Evolutionary conservation across 1,284 basidiomycete genomes (phyloP).

Genomic region (Irpex lacteus): DNA sequence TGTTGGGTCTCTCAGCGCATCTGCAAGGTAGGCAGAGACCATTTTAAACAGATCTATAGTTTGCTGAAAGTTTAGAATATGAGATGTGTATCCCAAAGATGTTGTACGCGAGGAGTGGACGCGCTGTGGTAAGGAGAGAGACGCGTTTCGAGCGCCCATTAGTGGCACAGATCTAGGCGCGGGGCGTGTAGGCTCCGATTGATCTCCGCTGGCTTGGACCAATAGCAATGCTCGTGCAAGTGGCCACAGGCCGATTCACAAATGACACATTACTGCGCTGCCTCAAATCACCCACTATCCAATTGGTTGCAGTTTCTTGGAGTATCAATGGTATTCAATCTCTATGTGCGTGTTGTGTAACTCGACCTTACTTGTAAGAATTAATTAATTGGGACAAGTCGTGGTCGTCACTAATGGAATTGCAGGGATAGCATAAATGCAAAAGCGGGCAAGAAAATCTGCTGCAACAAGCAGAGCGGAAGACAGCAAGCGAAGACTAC

Average conservation of each 20-base stretch:
- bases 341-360: not conserved
- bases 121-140: not conserved
- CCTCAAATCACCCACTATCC: too few species aligned
- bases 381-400: not conserved
- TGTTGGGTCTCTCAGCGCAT: constrained; percentile 48
- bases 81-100: not conserved
- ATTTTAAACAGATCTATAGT: constrained; percentile 28
- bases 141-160: not conserved
- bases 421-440: not conserved
- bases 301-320: not conserved
- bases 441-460: not conserved
- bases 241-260: too few species aligned
- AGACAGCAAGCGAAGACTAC: not conserved
- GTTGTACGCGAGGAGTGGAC: not conserved
- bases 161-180: not conserved
- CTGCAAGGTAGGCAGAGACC: constrained; percentile 50
- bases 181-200: not conserved
- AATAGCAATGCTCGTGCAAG: not conserved
- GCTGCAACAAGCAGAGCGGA: not conserved
- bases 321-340: not conserved
- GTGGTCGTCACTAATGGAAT: not conserved
- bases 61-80: not conserved
- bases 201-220: not conserved
- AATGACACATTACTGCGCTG: too few species aligned
- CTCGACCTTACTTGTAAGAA: not conserved